phyloP scores from a whole-genome alignment of 352 stramenopile species.

The Phytophthora nicotianae region DNA sequence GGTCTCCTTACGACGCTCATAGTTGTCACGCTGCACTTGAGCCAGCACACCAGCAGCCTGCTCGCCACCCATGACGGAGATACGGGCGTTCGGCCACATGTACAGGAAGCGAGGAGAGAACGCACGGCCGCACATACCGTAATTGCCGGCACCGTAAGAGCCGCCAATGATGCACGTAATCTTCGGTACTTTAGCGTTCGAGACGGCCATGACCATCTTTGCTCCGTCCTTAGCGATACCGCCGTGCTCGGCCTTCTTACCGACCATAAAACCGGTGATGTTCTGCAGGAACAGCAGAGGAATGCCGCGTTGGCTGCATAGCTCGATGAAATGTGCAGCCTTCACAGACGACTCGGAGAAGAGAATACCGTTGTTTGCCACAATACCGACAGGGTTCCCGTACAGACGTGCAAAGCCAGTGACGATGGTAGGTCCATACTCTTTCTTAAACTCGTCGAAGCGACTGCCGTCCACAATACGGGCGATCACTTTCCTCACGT shows the following conservation, averaged over 20 bases:
- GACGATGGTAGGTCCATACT: constrained; percentile 97
- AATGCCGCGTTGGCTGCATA: constrained; percentile 96
- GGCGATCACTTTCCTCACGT: constrained; percentile 96
- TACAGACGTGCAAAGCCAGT: constrained; percentile 97
- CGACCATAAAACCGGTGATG: constrained; percentile 98
- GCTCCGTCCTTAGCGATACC: constrained; percentile 97
- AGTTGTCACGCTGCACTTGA: constrained; percentile 94
- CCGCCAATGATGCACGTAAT: constrained; percentile 97
- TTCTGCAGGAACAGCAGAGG: constrained; percentile 99
- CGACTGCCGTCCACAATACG: constrained; percentile 96
- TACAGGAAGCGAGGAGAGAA: constrained; percentile 97
- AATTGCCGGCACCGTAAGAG: constrained; percentile 96
- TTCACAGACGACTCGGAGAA: constrained; percentile 94
- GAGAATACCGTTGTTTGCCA: constrained; percentile 99
- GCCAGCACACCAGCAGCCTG: constrained; percentile 96
- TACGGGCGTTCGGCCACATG: constrained; percentile 98
- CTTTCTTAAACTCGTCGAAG: constrained; percentile 98
- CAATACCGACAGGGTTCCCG: constrained; percentile 94
- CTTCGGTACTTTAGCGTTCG: constrained; percentile 96
- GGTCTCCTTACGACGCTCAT: constrained; percentile 62
- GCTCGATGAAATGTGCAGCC: constrained; percentile 97
- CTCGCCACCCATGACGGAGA: constrained; percentile 97
- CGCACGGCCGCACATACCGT: constrained; percentile 97
- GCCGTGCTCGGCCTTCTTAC: constrained; percentile 96
- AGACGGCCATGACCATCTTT: constrained; percentile 96